phyloP scores from a whole-genome alignment of 768 basidiomycete species.

The Amanita thiersii region DNA sequence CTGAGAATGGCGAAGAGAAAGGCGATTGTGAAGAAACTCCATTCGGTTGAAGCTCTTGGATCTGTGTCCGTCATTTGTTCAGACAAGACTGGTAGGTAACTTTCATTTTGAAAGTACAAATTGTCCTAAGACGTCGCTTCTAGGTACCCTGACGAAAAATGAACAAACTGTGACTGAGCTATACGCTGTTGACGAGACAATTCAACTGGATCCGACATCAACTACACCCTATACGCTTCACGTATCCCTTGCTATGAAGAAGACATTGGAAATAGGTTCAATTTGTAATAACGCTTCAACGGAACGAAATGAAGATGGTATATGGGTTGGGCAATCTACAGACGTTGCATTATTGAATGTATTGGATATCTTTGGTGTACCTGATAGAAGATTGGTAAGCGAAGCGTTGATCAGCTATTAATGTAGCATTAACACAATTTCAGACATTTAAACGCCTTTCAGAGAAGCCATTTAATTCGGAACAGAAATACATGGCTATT shows the following conservation, averaged over 20 bases:
- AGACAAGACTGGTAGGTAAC: conserved; percentile 78
- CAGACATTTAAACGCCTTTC: conserved; percentile 64
- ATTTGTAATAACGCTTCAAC: conserved; percentile 84
- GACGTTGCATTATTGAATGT: conserved; percentile 89
- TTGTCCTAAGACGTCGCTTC: conserved; percentile 12
- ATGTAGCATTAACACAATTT: background rate
- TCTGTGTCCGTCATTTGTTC: conserved; percentile 97
- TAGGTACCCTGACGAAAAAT: conserved; percentile 89
- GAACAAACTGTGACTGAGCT: conserved; percentile 90
- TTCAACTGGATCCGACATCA: conserved; percentile 53
- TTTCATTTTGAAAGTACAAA: conserved; percentile 1
- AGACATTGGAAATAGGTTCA: conserved; percentile 74
- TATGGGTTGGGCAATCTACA: conserved; percentile 81
- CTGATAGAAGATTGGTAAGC: conserved; percentile 67
- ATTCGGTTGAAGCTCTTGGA: conserved; percentile 89
- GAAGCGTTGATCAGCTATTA: background rate
- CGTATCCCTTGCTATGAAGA: conserved; percentile 60
- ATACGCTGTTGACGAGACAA: conserved; percentile 79
- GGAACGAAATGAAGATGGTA: conserved; percentile 56
- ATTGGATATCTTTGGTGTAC: conserved; percentile 52
- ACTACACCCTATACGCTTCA: conserved; percentile 24
- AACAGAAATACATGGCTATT: conserved; percentile 90
- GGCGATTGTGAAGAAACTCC: conserved; percentile 95
- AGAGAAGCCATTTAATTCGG: conserved; percentile 89
- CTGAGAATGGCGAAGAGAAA: conserved; percentile 90